A percentile compares a stretch with the other conserved stretches of the same genome.
Evolutionary conservation across 441 rosid genomes (phyloP).

Genomic region (California macrophylla): DNA sequence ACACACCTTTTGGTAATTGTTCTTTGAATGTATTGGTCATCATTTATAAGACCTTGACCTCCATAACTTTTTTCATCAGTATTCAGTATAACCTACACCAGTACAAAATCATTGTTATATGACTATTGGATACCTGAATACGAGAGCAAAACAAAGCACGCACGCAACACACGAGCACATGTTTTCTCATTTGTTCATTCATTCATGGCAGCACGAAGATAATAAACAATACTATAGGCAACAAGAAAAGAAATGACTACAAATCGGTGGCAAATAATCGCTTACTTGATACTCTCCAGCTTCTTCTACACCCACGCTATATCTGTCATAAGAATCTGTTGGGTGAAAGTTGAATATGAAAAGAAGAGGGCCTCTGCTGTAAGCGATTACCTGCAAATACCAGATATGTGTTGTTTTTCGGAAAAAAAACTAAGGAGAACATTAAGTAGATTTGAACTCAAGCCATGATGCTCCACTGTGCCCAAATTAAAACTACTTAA

Average conservation of each 20-base stretch:
- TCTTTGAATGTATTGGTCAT: slow-evolving; percentile 56
- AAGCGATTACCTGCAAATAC: slow-evolving; percentile 64
- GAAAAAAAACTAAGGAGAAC: not conserved
- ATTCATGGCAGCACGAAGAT: not conserved
- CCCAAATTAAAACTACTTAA: not conserved
- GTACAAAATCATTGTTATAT: slow-evolving; percentile 2
- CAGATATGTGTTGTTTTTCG: not conserved
- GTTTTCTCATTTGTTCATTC: not conserved
- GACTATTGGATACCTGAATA: not conserved
- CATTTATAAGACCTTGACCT: slow-evolving; percentile 50
- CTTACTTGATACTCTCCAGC: slow-evolving; percentile 92
- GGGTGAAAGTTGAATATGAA: slow-evolving; percentile 91
- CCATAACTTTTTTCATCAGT: slow-evolving; percentile 75
- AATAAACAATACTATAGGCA: not conserved
- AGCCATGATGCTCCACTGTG: not conserved
- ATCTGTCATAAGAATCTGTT: slow-evolving; percentile 45
- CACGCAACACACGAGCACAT: not conserved
- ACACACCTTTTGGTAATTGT: slow-evolving; percentile 55
- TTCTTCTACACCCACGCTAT: slow-evolving; percentile 73
- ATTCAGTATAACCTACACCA: slow-evolving; percentile 58
- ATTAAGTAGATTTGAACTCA: not conserved
- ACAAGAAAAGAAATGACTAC: not conserved
- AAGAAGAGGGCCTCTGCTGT: slow-evolving; percentile 74
- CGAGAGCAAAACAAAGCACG: not conserved
- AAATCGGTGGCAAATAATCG: not conserved